Base-by-base conservation (phyloP, 352 stramenopile genomes). In the Phytopythium ostracodes region DNA sequence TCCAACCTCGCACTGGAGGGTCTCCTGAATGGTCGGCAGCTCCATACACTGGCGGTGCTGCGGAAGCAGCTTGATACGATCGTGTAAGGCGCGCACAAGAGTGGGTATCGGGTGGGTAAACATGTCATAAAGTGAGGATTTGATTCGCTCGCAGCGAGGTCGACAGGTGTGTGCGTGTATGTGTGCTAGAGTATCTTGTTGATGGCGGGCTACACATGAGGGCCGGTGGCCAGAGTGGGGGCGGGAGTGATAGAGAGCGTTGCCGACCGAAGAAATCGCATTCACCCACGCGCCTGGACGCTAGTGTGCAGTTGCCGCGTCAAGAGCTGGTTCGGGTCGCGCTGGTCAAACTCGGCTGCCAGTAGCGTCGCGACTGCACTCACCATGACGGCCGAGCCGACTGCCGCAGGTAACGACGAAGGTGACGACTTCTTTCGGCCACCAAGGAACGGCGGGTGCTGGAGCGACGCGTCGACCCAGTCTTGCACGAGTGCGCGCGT, bases 301-400 rank as follows among this genome's bases (percentile, higher is more conserved):
- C 62, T 61, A 11, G 31, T 27, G 36, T 57, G 24, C 31, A 85
- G 53, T 35, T 84, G 70, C 14, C 72, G 71, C 14, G 72, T 77
- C 22, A 90, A 70, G 44, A 66, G 46, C 22, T 85, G 67, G 17
- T 82, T 83, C 2, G 71, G 59, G 60, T 90, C 81, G 35, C 72
- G 70, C 24, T 72, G 66, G 20, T 84, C 75, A 51, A 76, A 81
- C 51, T 90, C 81, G 38, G 67, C 63, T 18, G 72, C 57, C 25
- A 88, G 82, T 4, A 88, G 63, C 50, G 59, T 24, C 10, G 58
- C 56, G 44, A 90, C 59, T 17, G 74, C 67, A 6, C 64, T 24
- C 33, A 84, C 33, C 15, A 87, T 51, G 14, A 42, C 17, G 17
- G 65, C 56, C 64, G 65, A 8, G 33, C 24, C 40, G 63, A 18